These are phyloP conservation scores for Coleophoma cylindrospora DNA, from an alignment of 2,329 filamentous ascomycete genomes.

Conservation along the genomic window DNA sequence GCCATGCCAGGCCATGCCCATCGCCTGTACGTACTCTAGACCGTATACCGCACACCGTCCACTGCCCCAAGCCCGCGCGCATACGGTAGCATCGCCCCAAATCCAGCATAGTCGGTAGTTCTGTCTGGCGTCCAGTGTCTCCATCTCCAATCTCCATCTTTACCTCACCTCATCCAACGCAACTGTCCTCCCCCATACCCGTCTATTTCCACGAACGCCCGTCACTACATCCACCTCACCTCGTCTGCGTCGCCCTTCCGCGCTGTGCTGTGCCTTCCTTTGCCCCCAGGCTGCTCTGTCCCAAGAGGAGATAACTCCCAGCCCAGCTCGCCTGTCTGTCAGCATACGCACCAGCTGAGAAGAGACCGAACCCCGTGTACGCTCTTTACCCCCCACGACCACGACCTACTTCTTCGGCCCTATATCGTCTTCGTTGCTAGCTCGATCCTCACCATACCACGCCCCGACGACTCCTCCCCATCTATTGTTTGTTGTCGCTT, in stretches of 20 bases:
- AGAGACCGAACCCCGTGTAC: not conserved
- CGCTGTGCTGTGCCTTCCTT: too few relatives aligned
- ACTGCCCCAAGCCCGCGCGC: too few relatives aligned
- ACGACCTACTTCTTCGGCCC: not conserved
- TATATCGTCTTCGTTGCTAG: not conserved
- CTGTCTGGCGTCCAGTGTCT: not conserved
- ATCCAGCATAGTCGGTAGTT: not conserved
- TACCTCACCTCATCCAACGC: not conserved
- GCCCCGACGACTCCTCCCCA: constrained; percentile 3
- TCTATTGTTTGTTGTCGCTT: constrained; percentile 10
- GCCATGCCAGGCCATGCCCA: too few relatives aligned
- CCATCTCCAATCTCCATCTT: not conserved
- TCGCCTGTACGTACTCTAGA: too few relatives aligned
- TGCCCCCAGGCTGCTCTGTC: too few relatives aligned
- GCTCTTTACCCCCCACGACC: not conserved
- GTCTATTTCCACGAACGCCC: too few relatives aligned
- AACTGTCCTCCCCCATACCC: too few relatives aligned
- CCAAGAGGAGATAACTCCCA: not conserved
- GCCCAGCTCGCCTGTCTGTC: not conserved
- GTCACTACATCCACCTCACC: too few relatives aligned
- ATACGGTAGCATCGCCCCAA: not conserved
- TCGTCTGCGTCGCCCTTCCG: too few relatives aligned
- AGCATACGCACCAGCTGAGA: not conserved
- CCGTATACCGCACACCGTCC: too few relatives aligned
- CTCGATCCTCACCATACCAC: not conserved